Evolutionary conservation across 2,329 filamentous ascomycete genomes (phyloP).

Genomic region (Hymenoscyphus occultus): DNA sequence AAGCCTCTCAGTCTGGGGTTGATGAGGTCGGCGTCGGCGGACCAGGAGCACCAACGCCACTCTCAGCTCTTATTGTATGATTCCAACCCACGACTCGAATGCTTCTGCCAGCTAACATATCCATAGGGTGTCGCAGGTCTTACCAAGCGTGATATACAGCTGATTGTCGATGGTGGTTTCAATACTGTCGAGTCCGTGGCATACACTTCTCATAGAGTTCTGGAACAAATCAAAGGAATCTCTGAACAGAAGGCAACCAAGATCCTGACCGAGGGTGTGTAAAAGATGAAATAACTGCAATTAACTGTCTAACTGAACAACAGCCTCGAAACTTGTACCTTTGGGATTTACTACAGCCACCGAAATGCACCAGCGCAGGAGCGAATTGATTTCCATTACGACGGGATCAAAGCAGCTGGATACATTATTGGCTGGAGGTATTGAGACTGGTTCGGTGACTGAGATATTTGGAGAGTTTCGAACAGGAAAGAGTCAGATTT

Average conservation of each 20-base stretch:
- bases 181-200: conserved; percentile 95
- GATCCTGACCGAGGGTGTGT: conserved; percentile 77
- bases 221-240: conserved; percentile 97
- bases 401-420: conserved; percentile 98
- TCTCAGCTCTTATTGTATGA: conserved; percentile 77
- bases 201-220: conserved; percentile 76
- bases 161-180: conserved; percentile 86
- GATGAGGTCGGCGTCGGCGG: conserved; percentile 74
- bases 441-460: conserved; percentile 96
- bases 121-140: conserved; percentile 79
- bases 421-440: conserved; percentile 86
- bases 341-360: conserved; percentile 99
- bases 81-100: conserved; percentile 2
- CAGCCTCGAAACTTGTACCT: conserved; percentile 91
- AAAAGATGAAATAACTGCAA: neutral
- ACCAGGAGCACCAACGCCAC: conserved; percentile 89
- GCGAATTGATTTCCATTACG: conserved; percentile 95
- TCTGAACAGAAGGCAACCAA: conserved; percentile 96
- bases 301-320: conserved; percentile 10
- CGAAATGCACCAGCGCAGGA: conserved; percentile 96
- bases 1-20: conserved; percentile 67
- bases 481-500: conserved; percentile 98
- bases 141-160: conserved; percentile 92
- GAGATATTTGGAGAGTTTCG: conserved; percentile 98
- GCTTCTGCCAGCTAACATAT: conserved; percentile 6